Percentiles rank a stretch among this genome's conserved stretches.
Evolutionary conservation across 2,329 filamentous ascomycete genomes (phyloP).

Genomic region (Calonectria pseudoturangicola): DNA sequence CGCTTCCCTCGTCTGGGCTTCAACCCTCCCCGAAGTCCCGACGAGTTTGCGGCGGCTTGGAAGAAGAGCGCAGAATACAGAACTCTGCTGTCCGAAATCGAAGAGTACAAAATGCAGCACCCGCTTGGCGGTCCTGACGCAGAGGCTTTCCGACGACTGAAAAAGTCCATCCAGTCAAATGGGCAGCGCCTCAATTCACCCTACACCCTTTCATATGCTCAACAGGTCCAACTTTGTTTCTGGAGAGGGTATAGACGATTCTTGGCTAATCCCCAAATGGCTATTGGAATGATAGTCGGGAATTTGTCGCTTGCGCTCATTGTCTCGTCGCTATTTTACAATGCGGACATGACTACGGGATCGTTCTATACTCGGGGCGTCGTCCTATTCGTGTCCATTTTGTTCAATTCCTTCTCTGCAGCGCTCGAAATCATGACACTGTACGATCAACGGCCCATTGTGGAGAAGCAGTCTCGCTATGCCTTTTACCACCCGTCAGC

Average conservation of each 20-base stretch:
- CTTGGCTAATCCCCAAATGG: conserved; percentile 51
- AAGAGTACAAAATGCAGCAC: conserved; percentile 59
- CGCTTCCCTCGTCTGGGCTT: conserved; percentile 56
- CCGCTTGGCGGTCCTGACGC: conserved; percentile 38
- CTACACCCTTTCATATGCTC: conserved; percentile 67
- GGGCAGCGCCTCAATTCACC: conserved; percentile 66
- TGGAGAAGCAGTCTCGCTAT: conserved; percentile 60
- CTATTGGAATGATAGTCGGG: conserved; percentile 29
- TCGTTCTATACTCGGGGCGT: conserved; percentile 67
- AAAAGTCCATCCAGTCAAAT: conserved; percentile 47
- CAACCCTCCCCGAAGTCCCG: conserved; percentile 56
- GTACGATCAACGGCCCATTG: conserved; percentile 58
- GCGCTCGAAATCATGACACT: conserved; percentile 58
- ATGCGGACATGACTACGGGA: conserved; percentile 62
- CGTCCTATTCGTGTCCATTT: conserved; percentile 70
- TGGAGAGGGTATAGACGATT: conserved; percentile 62
- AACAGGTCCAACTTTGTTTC: conserved; percentile 66
- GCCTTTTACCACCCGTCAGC: conserved; percentile 59
- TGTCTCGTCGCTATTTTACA: conserved; percentile 70
- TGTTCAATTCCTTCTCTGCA: conserved; percentile 68
- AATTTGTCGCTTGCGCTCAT: conserved; percentile 62
- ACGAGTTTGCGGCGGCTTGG: conserved; percentile 61
- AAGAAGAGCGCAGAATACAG: conserved; percentile 47
- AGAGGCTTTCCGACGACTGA: conserved; percentile 44
- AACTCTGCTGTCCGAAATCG: conserved; percentile 36